These are phyloP conservation scores for Mrakia blollopis DNA, from an alignment of 768 basidiomycete species.

Conservation along the genomic window DNA sequence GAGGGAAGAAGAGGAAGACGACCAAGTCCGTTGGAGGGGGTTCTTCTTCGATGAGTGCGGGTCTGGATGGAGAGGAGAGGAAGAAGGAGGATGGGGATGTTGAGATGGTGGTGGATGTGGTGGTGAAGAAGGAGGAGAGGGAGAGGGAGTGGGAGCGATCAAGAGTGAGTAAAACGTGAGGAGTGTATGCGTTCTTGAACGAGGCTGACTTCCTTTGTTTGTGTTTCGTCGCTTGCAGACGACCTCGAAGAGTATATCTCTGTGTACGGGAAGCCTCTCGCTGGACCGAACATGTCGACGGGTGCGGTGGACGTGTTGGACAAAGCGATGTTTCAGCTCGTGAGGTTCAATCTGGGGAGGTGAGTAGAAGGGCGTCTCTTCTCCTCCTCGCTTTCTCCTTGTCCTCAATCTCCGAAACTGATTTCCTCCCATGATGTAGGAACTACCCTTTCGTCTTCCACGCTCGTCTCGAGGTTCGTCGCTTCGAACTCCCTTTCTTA, in stretches of 20 bases:
- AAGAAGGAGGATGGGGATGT: not conserved
- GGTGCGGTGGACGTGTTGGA: not conserved
- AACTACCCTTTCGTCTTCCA: slow-evolving; percentile 7
- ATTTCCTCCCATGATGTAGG: no score
- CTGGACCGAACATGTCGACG: slow-evolving; percentile 1
- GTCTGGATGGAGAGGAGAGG: not conserved
- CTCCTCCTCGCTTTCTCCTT: no score
- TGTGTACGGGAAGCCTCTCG: not conserved
- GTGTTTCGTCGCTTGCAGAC: not conserved
- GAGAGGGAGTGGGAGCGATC: not conserved
- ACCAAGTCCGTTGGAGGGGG: not conserved
- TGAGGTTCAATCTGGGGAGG: slow-evolving; percentile 1
- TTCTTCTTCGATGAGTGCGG: no score
- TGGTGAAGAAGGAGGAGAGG: not conserved
- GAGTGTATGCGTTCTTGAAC: not conserved
- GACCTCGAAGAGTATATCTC: not conserved
- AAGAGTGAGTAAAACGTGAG: not conserved
- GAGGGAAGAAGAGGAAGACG: not conserved
- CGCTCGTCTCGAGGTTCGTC: slow-evolving; percentile 1
- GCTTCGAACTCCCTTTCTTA: no score
- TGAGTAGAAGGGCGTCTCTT: not conserved
- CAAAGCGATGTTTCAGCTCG: not conserved
- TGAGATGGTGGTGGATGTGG: not conserved
- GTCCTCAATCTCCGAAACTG: no score
- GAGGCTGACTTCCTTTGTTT: not conserved